Evolutionary conservation across 2,329 filamentous ascomycete species (phyloP), one percentile per base, ranked within the genome.

Genomic region (Aspergillus piperis): DNA sequence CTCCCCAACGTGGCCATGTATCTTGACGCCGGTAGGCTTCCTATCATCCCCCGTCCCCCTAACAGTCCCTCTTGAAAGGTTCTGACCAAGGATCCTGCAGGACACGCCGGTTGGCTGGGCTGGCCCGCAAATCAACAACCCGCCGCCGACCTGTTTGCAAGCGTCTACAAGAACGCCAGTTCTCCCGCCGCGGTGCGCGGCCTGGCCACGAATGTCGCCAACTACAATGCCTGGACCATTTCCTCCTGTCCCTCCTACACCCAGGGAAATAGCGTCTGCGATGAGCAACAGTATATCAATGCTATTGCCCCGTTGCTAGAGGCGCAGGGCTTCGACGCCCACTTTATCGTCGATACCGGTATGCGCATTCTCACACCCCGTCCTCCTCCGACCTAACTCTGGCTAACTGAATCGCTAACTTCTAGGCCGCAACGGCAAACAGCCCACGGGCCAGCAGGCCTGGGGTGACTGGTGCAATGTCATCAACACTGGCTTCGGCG

Each of bases 381-480:
- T 13, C 10, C 4, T 5, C 11, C 32, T 6, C 0, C 32, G 11
- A 1, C 10, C 11, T 36, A 13, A 11, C 32, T 5, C 32, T 36
- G 11, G 32, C 32, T 36, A 36, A 36, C 32, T 11, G 1, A 38
- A 1, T 39, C 11, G 1, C 5, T 2, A 10, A 17, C 0, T 54
- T 13, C 27, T 58, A 83, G 83, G 75, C 68, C 86, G 88, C 65
- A 87, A 84, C 57, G 87, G 85, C 17, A 85, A 85, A 55, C 86
- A 88, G 73, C 83, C 83, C 41, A 86, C 83, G 19, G 70, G 74
- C 4, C 83, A 85, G 70, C 73, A 78, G 58, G 73, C 73, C 25
- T 88, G 86, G 85, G 87, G 86, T 44, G 81, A 89, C 70, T 90
- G 88, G 87, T 90, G 87, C 79, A 90, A 88, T 69, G 81, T 88